Conservation (phyloP, 2,329 filamentous ascomycete genomes). For the Daldinia eschscholtzii region DNA sequence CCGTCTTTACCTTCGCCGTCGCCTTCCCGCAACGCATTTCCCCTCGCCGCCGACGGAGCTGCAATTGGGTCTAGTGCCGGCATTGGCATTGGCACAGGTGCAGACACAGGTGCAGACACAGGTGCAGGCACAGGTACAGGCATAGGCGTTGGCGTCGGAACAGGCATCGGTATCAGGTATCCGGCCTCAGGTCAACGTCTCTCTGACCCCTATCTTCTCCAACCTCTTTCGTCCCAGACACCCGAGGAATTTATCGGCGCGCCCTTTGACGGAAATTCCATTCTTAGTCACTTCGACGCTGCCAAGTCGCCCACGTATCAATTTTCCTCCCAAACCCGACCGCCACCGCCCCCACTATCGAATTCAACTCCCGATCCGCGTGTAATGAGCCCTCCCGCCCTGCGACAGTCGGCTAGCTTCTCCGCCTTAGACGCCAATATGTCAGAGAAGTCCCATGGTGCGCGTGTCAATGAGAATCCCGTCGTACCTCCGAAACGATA, state of each 20-base stretch:
- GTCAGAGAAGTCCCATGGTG: slow-evolving; percentile 59
- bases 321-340: slow-evolving; percentile 51
- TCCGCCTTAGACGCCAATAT: slow-evolving; percentile 66
- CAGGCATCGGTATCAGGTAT: slow-evolving; percentile 31
- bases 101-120: slow-evolving; percentile 10
- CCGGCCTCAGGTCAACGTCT: slow-evolving; percentile 47
- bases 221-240: slow-evolving; percentile 59
- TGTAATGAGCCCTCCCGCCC: slow-evolving; percentile 63
- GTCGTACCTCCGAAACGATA: slow-evolving; percentile 75
- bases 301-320: slow-evolving; percentile 57
- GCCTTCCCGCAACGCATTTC: slow-evolving; percentile 27
- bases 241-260: slow-evolving; percentile 74
- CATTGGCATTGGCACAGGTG: slow-evolving; percentile 3
- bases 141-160: slow-evolving; percentile 11
- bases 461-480: slow-evolving; percentile 59
- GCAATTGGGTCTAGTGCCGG: slow-evolving; percentile 28
- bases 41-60: slow-evolving; percentile 24
- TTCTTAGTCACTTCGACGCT: slow-evolving; percentile 71
- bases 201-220: slow-evolving; percentile 55
- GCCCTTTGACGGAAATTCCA: slow-evolving; percentile 73
- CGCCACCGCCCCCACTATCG: slow-evolving; percentile 53
- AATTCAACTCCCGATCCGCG: slow-evolving; percentile 66
- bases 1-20: slow-evolving; percentile 33
- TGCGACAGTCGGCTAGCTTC: slow-evolving; percentile 77
- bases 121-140: slow-evolving; percentile 25